phyloP scores from a whole-genome alignment of 768 basidiomycete genomes.

The Punctularia strigosozonata region DNA sequence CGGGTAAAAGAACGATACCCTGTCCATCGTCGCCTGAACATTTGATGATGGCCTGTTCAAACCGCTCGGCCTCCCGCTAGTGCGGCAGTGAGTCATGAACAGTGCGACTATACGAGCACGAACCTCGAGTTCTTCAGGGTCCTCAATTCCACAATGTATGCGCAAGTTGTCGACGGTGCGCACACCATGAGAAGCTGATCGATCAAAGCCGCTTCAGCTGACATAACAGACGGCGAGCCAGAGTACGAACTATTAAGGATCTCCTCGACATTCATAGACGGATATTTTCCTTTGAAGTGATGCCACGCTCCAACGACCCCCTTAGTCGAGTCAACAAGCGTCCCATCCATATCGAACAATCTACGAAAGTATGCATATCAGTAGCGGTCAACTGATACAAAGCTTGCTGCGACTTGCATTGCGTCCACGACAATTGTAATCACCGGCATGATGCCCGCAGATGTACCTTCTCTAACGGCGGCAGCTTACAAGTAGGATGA shows the following conservation, averaged over 20 bases:
- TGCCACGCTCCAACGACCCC: slow-evolving; percentile 81
- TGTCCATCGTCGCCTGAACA: slow-evolving; percentile 39
- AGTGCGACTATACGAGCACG: too few relatives aligned
- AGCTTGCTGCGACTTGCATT: too few relatives aligned
- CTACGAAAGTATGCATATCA: too few relatives aligned
- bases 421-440: too few relatives aligned
- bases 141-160: slow-evolving; percentile 57
- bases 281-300: slow-evolving; percentile 60
- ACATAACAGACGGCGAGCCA: neutral
- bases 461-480: too few relatives aligned
- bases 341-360: slow-evolving; percentile 79
- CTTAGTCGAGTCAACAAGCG: slow-evolving; percentile 70
- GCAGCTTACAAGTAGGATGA: too few relatives aligned
- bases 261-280: slow-evolving; percentile 43
- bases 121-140: slow-evolving; percentile 62
- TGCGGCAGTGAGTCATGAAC: slow-evolving; percentile 1
- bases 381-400: too few relatives aligned
- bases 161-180: slow-evolving; percentile 74
- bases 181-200: slow-evolving; percentile 65
- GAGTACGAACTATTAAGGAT: slow-evolving; percentile 48
- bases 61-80: slow-evolving; percentile 62
- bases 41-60: slow-evolving; percentile 70
- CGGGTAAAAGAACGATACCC: slow-evolving; percentile 65
- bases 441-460: too few relatives aligned
- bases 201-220: neutral